Base-by-base conservation (phyloP, 1,284 basidiomycete genomes). In the Schizophyllum amplum region DNA sequence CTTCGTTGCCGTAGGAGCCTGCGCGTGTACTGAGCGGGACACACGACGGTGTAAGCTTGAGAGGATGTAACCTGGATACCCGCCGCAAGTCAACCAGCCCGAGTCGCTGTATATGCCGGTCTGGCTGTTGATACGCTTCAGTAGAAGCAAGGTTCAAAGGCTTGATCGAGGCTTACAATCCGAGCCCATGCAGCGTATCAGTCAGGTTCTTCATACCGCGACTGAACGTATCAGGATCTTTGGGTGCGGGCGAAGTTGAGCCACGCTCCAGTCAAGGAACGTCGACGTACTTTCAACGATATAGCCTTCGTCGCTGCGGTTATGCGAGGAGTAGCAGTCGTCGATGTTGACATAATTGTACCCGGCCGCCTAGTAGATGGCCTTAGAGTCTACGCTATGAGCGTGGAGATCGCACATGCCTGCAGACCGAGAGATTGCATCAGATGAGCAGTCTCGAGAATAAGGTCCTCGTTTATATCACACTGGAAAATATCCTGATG, bases 301-400 rank as follows among this genome's bases (percentile, higher is more conserved):
- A 59, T 77, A 68, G 7, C 81, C 82, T 13, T 63, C 61, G 4
- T 68, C 60, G 56, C 64, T 78, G 47, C 81, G 71, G 49, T 78
- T 66, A 56, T 76, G 80, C 64, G 80, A 76, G 4, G 80, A 74
- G 63, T 80, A 84, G 61, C 81, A 84, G 57, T 83, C 81, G 58
- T 84, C 82, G 48, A 84, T 64, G 60, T 80, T 83, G 54, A 83
- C 67, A 60, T 78, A 71, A 52, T 73, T 69, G 63, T 83, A 83
- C 1, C 82, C 82, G 26, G 70, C 72, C 55, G 78, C 77, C 79
- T 82, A 56, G 15, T 52, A 23, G 27, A 52, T 55, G 15, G 60
- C 27, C 47, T n/a, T n/a, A n/a, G 47, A 23, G 59, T 51, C 11
- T 26, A 20, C 47, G 52, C 17, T 4, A n/a, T 21, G 24, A 48